These are phyloP conservation scores for Pichia sp. DNA, from an alignment of 1,139 yeast genomes.

Conservation along the genomic window DNA sequence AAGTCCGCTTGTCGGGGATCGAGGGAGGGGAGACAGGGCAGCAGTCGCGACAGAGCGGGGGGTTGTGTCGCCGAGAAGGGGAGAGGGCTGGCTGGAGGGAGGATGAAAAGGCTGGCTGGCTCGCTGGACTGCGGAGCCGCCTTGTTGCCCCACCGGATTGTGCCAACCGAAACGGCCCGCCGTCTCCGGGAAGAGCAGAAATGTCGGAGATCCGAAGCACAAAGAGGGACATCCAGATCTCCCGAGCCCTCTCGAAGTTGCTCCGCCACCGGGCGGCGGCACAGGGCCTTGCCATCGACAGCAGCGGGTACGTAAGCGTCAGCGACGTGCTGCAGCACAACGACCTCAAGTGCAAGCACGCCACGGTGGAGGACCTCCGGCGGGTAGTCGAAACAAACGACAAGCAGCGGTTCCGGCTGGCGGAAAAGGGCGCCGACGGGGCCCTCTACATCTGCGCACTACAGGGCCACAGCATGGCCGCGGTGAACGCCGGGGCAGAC, in stretches of 20 bases:
- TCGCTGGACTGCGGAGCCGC: too few relatives aligned
- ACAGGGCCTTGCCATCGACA: constrained; percentile 61
- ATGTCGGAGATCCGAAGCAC: constrained; percentile 3
- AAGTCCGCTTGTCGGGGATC: neutral
- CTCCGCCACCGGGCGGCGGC: constrained; percentile 82
- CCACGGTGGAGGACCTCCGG: constrained; percentile 54
- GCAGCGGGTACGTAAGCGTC: constrained; percentile 61
- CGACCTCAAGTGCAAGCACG: constrained; percentile 51
- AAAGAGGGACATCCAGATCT: constrained; percentile 39
- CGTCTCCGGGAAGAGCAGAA: neutral
- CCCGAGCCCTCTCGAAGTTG: constrained; percentile 70
- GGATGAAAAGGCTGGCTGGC: too few relatives aligned
- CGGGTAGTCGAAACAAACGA: constrained; percentile 61
- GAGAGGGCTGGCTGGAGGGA: neutral
- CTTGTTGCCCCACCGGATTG: neutral
- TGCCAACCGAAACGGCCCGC: neutral
- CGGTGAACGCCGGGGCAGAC: constrained; percentile 44
- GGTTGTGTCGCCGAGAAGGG: neutral
- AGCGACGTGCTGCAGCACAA: constrained; percentile 51
- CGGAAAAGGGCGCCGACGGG: constrained; percentile 22
- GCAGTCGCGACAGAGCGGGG: neutral
- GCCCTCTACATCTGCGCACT: constrained; percentile 64
- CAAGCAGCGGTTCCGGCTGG: constrained; percentile 61
- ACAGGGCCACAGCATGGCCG: constrained; percentile 78
- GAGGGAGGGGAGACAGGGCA: neutral